Base-by-base conservation (phyloP, 2,329 filamentous ascomycete genomes). In the Ophiostoma pallidulum region DNA sequence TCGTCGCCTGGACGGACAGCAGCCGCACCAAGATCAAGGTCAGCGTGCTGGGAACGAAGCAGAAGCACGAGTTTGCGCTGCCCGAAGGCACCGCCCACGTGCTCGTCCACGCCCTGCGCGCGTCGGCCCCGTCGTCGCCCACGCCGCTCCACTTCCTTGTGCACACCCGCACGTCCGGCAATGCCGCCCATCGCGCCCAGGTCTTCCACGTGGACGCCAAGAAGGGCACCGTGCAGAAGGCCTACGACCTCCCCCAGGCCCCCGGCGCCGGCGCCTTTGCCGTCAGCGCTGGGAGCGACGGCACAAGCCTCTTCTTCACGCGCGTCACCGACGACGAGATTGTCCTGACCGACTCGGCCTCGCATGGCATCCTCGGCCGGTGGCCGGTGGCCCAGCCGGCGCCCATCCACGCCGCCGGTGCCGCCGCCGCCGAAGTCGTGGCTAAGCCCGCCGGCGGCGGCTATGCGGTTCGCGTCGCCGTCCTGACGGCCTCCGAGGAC, bases 81-180 rank as follows among this genome's bases (percentile, higher is more conserved):
- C 51, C 53, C 14, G 38, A 26, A 1, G 48, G 31, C 38, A 49
- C 53, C 1, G 35, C 28, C 9, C 29, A 40, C 3, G 49, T 53
- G 19, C 18, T 37, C 8, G 50, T 55, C 4, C 51, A 50, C 14
- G 45, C 39, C 2, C 39, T 48, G 35, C 35, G 49, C 57, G 70
- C 16, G 64, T 81, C 22, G 62, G 69, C 18, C 58, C 74, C 4
- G 62, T 68, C 14, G 62, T 65, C 4, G 47, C 83, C 86, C 4
- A n/a, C n/a, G n/a, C n/a, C n/a, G n/a, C 72, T 80, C 32, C 88
- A 94, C 67, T 94, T 96, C 67, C 69, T 96, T 28, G 84, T 95
- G 5, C 86, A 95, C 56, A 88, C 80, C 57, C 74, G 82, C 57
- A 86, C 86, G 0, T 71, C 71, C 31, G 70, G 70, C n/a, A n/a